A percentile compares a stretch with the other conserved stretches of the same genome.
phyloP scores from a whole-genome alignment of 768 basidiomycete genomes.

The Hericium rajendrae region DNA sequence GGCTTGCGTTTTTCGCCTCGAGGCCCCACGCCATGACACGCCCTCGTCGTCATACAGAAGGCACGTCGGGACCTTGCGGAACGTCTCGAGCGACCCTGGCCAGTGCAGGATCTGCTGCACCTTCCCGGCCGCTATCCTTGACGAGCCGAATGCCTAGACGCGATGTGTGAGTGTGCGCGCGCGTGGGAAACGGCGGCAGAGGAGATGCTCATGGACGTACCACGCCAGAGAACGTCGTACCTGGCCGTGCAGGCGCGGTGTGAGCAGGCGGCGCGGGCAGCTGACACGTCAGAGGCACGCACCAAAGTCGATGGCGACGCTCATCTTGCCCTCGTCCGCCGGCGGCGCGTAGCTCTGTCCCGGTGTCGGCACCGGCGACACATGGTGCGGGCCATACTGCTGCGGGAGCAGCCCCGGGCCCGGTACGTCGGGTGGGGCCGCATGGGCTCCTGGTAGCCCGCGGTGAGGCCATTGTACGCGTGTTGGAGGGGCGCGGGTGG shows the following conservation, averaged over 20 bases:
- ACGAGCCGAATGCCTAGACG: slow-evolving; percentile 72
- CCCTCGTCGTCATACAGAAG: slow-evolving; percentile 65
- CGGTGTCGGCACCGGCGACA: not conserved
- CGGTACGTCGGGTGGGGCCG: slow-evolving; percentile 8
- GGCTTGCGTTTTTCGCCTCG: slow-evolving; percentile 75
- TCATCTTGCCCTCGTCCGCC: slow-evolving; percentile 67
- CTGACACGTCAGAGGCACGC: slow-evolving; percentile 13
- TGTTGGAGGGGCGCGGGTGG: not conserved
- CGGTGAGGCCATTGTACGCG: not conserved
- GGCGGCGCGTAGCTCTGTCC: slow-evolving; percentile 1
- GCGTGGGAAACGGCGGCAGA: not conserved
- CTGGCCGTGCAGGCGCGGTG: slow-evolving; percentile 27
- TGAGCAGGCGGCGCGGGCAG: not conserved
- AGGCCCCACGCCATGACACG: slow-evolving; percentile 77
- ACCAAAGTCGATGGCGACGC: slow-evolving; percentile 80
- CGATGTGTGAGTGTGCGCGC: not conserved
- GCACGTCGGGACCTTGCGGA: slow-evolving; percentile 78
- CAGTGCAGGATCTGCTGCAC: slow-evolving; percentile 81
- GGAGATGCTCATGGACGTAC: slow-evolving; percentile 35
- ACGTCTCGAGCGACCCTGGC: slow-evolving; percentile 81
- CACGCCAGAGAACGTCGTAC: slow-evolving; percentile 83
- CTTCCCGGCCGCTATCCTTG: slow-evolving; percentile 68
- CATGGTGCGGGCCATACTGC: slow-evolving; percentile 3
- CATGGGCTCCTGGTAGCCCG: not conserved
- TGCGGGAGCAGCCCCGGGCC: slow-evolving; percentile 2